Evolutionary conservation across 805 yeast species (phyloP).

Genomic region (Lipomyces sp.): DNA sequence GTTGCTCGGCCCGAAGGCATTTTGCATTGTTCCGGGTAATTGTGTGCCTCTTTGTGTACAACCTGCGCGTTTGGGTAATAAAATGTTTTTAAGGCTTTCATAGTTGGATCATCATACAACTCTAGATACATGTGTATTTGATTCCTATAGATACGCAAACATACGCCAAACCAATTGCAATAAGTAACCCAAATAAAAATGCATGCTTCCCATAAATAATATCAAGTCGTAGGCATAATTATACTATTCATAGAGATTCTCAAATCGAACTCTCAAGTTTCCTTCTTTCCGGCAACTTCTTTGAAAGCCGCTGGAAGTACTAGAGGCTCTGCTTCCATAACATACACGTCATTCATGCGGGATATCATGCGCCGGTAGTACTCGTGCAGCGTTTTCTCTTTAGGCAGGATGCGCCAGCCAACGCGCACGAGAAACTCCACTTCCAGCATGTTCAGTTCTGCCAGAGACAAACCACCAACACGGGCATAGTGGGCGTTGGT

Average conservation of each 20-base stretch:
- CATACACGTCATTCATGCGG: constrained; percentile 32
- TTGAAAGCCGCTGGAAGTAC: neutral
- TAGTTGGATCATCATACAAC: no score
- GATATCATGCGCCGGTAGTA: constrained; percentile 38
- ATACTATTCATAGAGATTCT: no score
- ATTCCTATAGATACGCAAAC: no score
- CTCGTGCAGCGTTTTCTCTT: constrained; percentile 34
- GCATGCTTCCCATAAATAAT: neutral
- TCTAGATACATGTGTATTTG: no score
- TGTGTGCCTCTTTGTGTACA: no score
- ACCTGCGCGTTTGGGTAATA: no score
- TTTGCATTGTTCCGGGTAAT: no score
- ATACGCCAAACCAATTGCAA: no score
- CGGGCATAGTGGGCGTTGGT: constrained; percentile 91
- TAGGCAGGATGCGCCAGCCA: constrained; percentile 70
- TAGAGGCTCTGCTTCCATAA: constrained; percentile 15
- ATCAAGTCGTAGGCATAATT: no score
- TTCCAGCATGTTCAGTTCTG: constrained; percentile 82
- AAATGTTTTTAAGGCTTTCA: no score
- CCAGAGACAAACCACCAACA: constrained; percentile 87
- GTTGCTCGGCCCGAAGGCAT: no score
- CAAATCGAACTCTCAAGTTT: no score
- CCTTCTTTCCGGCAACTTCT: neutral
- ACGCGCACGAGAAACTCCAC: constrained; percentile 80
- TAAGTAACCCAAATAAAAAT: neutral